Evolutionary conservation across 2,329 filamentous ascomycete species (phyloP).

Genomic region (Shiraia sp.): DNA sequence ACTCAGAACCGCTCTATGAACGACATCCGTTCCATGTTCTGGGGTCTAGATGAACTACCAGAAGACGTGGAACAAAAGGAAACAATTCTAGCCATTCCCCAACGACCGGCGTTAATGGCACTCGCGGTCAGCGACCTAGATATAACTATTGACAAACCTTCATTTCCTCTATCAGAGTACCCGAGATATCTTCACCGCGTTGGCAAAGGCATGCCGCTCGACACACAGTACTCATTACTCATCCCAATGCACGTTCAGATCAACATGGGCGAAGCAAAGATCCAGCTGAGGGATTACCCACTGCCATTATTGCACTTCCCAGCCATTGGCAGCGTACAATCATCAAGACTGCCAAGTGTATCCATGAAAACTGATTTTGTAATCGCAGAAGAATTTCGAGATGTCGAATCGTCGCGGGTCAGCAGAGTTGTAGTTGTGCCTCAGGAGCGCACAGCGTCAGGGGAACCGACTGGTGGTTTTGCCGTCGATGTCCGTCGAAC

Average conservation of each 20-base stretch:
- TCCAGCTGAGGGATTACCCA: constrained; percentile 91
- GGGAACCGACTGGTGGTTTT: constrained; percentile 69
- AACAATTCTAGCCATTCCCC: constrained; percentile 81
- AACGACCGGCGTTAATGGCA: constrained; percentile 81
- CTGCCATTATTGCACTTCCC: constrained; percentile 90
- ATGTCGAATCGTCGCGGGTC: constrained; percentile 75
- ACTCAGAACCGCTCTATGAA: constrained; percentile 74
- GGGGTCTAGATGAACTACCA: constrained; percentile 78
- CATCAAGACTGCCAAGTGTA: constrained; percentile 76
- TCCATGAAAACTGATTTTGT: constrained; percentile 90
- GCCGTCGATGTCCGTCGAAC: constrained; percentile 86
- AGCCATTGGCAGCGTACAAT: constrained; percentile 76
- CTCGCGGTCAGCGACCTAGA: constrained; percentile 82
- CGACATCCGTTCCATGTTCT: constrained; percentile 78
- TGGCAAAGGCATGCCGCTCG: constrained; percentile 93
- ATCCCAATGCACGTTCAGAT: constrained; percentile 88
- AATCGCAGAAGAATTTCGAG: constrained; percentile 89
- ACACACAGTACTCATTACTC: constrained; percentile 88
- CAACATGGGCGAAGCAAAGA: constrained; percentile 84
- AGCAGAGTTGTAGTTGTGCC: constrained; percentile 86
- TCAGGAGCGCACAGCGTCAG: constrained; percentile 58
- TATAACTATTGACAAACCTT: constrained; percentile 86
- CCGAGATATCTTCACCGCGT: constrained; percentile 84
- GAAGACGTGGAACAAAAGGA: constrained; percentile 83
- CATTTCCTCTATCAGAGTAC: constrained; percentile 80